Conservation (phyloP, 2,329 filamentous ascomycete species). For the Paradendryphiella salina region DNA sequence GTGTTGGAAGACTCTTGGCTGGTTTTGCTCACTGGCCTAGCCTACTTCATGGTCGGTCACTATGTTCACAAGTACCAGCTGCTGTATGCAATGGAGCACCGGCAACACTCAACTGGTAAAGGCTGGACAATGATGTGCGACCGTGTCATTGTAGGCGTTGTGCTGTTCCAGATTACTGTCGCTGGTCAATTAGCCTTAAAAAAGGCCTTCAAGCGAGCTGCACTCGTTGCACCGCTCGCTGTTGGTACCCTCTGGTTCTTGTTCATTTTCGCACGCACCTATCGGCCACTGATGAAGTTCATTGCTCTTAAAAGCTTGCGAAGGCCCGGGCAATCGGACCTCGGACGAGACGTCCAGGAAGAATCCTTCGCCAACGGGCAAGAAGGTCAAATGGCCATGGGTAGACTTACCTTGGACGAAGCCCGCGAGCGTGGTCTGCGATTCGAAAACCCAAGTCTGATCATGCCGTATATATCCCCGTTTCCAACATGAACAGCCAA, state of each 20-base stretch:
- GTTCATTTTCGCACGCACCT: constrained; percentile 77
- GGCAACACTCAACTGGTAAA: constrained; percentile 87
- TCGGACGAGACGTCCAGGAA: constrained; percentile 53
- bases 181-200: constrained; percentile 80
- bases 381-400: constrained; percentile 12
- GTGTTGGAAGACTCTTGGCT: constrained; percentile 78
- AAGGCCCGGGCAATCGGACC: constrained; percentile 59
- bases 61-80: constrained; percentile 97
- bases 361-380: constrained; percentile 25
- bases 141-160: constrained; percentile 79
- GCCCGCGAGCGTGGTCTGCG: constrained; percentile 67
- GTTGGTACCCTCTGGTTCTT: constrained; percentile 85
- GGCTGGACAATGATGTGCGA: constrained; percentile 98
- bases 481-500: background rate
- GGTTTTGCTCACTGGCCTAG: constrained; percentile 77
- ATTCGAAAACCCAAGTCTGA: constrained; percentile 77
- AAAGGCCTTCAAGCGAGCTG: constrained; percentile 71
- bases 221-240: constrained; percentile 75
- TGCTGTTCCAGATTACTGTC: constrained; percentile 91
- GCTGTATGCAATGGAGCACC: constrained; percentile 97
- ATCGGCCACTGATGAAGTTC: constrained; percentile 86
- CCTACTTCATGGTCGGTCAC: constrained; percentile 82
- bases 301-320: constrained; percentile 88
- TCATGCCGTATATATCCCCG: constrained; percentile 61
- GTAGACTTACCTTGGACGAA: constrained; percentile 70